Conservation (phyloP, 768 basidiomycete species). For the Naganishia kalamii region DNA sequence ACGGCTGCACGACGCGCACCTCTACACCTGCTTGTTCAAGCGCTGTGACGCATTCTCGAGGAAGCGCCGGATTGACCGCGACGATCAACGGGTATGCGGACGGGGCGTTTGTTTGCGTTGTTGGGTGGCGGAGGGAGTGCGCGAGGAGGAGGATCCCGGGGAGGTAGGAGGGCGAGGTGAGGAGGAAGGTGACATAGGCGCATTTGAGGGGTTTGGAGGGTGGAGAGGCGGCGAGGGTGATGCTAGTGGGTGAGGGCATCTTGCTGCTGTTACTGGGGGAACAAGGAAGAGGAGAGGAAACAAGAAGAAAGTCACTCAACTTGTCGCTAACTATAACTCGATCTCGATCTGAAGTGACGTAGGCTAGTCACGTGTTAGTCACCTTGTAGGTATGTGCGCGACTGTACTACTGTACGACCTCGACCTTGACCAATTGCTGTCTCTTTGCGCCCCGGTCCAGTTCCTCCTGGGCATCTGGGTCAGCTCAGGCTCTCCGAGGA, state of each 20-base stretch:
- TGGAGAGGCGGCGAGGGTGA: background rate
- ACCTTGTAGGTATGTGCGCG: too few species aligned
- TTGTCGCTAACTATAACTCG: background rate
- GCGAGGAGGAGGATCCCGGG: constrained; percentile 78
- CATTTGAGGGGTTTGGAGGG: constrained; percentile 12
- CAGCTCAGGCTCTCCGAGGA: too few species aligned
- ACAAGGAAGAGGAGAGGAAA: too few species aligned
- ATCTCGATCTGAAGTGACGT: background rate
- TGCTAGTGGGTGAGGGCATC: background rate
- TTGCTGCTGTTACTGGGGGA: background rate
- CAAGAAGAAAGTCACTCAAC: too few species aligned
- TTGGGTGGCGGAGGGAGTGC: constrained; percentile 68
- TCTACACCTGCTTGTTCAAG: constrained; percentile 22
- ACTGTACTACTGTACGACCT: too few species aligned
- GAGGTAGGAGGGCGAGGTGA: constrained; percentile 73
- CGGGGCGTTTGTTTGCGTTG: constrained; percentile 37
- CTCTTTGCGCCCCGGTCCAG: too few species aligned
- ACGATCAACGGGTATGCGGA: constrained; percentile 71
- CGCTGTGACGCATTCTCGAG: constrained; percentile 44
- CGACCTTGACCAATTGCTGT: too few species aligned
- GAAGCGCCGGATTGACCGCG: constrained; percentile 60
- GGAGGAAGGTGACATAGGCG: constrained; percentile 42
- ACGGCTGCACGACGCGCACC: constrained; percentile 21
- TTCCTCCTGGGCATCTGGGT: too few species aligned
- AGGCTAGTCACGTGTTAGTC: too few species aligned